These are phyloP conservation scores for Heterobasidion occidentale DNA, from an alignment of 1,284 basidiomycete species.

Conservation along the genomic window DNA sequence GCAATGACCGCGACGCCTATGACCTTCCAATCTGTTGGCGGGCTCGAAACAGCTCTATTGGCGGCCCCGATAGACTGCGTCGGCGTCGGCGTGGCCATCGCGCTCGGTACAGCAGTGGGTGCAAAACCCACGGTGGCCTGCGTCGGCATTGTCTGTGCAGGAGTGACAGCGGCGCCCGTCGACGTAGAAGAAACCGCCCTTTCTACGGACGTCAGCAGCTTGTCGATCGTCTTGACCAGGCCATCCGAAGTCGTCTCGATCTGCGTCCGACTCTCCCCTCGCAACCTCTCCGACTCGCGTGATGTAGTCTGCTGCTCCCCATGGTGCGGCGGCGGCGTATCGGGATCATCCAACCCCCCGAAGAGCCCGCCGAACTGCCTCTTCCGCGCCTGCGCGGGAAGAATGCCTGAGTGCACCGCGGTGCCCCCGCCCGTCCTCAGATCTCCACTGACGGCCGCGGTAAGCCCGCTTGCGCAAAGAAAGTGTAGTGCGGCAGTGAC, in stretches of 20 bases:
- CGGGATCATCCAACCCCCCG: neutral
- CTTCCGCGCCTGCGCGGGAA: neutral
- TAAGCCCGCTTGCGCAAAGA: neutral
- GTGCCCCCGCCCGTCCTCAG: neutral
- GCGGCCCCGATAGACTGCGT: neutral
- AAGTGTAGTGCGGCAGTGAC: neutral
- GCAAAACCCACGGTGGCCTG: too few species aligned
- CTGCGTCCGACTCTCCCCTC: neutral
- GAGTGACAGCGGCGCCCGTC: neutral
- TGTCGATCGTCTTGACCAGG: neutral
- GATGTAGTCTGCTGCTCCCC: slow-evolving; percentile 1
- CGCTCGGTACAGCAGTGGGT: neutral
- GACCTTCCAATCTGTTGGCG: slow-evolving; percentile 43
- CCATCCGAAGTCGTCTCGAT: neutral
- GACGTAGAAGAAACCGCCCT: neutral
- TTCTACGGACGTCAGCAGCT: neutral
- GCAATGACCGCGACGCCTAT: slow-evolving; percentile 56
- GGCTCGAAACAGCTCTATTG: neutral
- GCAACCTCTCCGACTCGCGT: neutral
- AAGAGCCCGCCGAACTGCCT: slow-evolving; percentile 1
- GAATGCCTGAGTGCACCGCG: too few species aligned
- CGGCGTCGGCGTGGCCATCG: neutral
- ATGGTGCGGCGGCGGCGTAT: neutral
- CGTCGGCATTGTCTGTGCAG: neutral
- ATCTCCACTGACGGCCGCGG: neutral